phyloP scores from a whole-genome alignment of 225 moss, liverwort and hornwort species.

The Bryoerythrophyllum caledonicum region DNA sequence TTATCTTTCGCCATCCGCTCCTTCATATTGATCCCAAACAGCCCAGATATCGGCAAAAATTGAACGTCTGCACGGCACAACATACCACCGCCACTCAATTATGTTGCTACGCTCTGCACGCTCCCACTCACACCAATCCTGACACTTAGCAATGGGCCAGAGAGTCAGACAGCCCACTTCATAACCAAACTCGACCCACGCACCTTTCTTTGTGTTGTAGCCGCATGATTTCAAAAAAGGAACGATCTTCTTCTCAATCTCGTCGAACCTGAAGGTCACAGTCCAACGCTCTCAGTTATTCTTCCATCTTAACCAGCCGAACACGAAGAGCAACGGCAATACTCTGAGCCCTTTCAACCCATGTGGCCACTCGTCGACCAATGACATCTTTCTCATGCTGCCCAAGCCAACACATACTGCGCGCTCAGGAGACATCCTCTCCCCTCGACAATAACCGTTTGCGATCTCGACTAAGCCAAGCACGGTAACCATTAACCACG shows the following conservation, averaged over 20 bases:
- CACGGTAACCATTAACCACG: background rate
- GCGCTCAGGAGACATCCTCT: background rate
- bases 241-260: slow-evolving; percentile 85
- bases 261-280: slow-evolving; percentile 69
- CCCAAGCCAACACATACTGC: background rate
- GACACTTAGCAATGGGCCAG: background rate
- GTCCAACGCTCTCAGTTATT: background rate
- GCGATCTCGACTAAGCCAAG: background rate
- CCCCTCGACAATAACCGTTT: background rate
- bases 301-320: background rate
- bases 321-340: background rate
- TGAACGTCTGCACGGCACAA: slow-evolving; percentile 63
- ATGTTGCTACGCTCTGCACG: slow-evolving; percentile 4
- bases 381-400: background rate
- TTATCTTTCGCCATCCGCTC: slow-evolving; percentile 52
- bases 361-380: background rate
- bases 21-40: slow-evolving; percentile 79
- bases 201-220: slow-evolving; percentile 91
- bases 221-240: slow-evolving; percentile 88
- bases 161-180: background rate
- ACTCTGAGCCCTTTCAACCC: background rate
- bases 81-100: background rate
- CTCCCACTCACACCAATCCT: slow-evolving; percentile 17
- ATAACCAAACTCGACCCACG: background rate
- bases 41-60: slow-evolving; percentile 92